Evolutionary conservation across 2,329 filamentous ascomycete genomes (phyloP).

Genomic region (Pseudogymnoascus sp.): DNA sequence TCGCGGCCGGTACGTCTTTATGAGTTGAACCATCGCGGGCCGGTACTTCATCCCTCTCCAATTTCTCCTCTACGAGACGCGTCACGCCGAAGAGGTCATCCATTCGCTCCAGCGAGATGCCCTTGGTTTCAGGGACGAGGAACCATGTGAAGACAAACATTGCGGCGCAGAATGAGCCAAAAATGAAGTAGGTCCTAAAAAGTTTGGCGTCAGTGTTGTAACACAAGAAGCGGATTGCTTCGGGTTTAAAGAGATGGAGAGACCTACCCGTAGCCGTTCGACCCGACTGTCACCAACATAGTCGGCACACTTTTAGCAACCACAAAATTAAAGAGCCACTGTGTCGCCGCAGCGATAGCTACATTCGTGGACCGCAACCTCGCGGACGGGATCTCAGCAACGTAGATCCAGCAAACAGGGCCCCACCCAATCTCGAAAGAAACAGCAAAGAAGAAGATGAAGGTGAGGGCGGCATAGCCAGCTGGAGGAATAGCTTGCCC

Average conservation of each 20-base stretch:
- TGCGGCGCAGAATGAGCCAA: constrained; percentile 49
- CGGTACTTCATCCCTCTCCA: background rate
- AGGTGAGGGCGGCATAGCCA: constrained; percentile 56
- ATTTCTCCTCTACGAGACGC: constrained; percentile 10
- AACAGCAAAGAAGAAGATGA: constrained; percentile 61
- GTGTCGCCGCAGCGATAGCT: constrained; percentile 55
- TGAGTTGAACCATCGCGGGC: background rate
- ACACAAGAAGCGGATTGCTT: background rate
- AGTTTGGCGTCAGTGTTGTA: background rate
- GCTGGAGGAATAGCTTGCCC: constrained; percentile 32
- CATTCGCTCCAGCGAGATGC: constrained; percentile 31
- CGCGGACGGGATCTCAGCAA: constrained; percentile 59
- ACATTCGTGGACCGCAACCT: constrained; percentile 57
- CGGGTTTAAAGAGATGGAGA: background rate
- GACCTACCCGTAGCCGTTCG: constrained; percentile 17
- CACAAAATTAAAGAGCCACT: constrained; percentile 67
- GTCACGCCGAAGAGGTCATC: constrained; percentile 25
- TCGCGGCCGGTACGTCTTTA: background rate
- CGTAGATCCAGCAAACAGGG: constrained; percentile 62
- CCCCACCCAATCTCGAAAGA: constrained; percentile 63
- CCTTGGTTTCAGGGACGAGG: constrained; percentile 47
- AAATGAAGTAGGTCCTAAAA: constrained; percentile 43
- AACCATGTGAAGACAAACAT: constrained; percentile 32
- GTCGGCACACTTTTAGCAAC: constrained; percentile 39
- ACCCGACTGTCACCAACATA: constrained; percentile 16